Percentiles rank a stretch among this genome's conserved stretches.
Conservation (phyloP, 495 filamentous ascomycete species). For the Lichina pygmaea region DNA sequence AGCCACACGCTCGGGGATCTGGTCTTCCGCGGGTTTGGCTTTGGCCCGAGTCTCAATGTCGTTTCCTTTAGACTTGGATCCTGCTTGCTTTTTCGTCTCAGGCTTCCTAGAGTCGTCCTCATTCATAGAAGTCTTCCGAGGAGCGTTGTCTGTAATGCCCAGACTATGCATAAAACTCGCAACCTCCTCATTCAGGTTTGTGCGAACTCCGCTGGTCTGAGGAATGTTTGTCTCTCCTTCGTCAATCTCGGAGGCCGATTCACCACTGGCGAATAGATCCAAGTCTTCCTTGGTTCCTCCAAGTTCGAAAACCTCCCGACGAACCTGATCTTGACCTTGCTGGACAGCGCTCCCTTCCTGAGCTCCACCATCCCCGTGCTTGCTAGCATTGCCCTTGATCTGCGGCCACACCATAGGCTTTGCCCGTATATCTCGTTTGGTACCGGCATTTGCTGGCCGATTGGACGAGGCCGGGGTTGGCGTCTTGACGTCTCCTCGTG, state of each 20-base stretch:
- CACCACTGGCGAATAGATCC: conserved; percentile 30
- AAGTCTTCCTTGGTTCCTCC: conserved; percentile 56
- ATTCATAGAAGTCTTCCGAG: background rate
- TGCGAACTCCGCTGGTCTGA: conserved; percentile 1
- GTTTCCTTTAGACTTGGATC: too few species aligned
- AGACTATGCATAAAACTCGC: conserved; percentile 1
- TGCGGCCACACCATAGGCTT: too few species aligned
- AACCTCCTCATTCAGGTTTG: conserved; percentile 11
- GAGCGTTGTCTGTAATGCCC: background rate
- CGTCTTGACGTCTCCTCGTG: too few species aligned
- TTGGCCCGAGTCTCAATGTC: too few species aligned
- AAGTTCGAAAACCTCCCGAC: conserved; percentile 48
- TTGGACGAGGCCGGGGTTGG: too few species aligned
- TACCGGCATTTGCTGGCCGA: background rate
- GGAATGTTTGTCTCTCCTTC: background rate
- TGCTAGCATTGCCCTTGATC: conserved; percentile 1
- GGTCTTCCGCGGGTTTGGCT: too few species aligned
- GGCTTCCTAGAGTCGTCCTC: background rate
- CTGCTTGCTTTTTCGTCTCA: background rate
- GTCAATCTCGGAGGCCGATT: conserved; percentile 34
- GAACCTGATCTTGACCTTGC: conserved; percentile 12
- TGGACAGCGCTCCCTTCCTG: background rate
- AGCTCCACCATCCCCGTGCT: conserved; percentile 10
- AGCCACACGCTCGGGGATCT: too few species aligned
- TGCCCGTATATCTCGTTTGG: background rate